Base-by-base conservation (phyloP, 768 basidiomycete genomes). In the Boletus sensibilis region DNA sequence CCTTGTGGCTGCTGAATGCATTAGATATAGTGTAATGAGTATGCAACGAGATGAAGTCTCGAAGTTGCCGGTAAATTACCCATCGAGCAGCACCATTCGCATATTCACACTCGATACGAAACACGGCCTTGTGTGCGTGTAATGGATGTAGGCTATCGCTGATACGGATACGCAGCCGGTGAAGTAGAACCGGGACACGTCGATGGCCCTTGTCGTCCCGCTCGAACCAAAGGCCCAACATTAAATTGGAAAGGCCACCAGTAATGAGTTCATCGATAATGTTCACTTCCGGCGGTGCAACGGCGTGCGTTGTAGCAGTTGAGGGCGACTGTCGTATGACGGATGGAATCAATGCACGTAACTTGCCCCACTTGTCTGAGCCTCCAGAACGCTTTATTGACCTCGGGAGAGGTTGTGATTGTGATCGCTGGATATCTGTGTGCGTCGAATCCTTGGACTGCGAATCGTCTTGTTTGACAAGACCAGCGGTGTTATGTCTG, bases 41-140 rank as follows among this genome's bases (percentile, higher is more conserved):
- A 70, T 98, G 95, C 23, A 99, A 73, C 25, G 88, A 88, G 44
- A 96, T 52, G 66, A 99, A 97, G 70, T 98, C 96, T 58, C 92
- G 86, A 52, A 97, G 79, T 73, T 95, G 88, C 50, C 96, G 87
- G 72, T 94, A 94, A n/a, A 93, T 81, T 29, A 97, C 95, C 96
- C 97, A 99, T 70, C 94, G 78, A 67, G 82, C 85, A 13, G 88
- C 87, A 21, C 93, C 93, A 61, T 96, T 94, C 0, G 93, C 96
- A 70, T 99, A 98, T 72, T 97, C 92, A 69, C 94, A 98, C 72
- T 95, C 93, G 62, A 95, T 93, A 16, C 92, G 84, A 69, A 95
- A 95, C 2, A 92, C 85, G 5, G 90, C 84, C 66, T 89, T 90
- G 43, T 83, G 75, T 21, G 83, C 80, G 59, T 92, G 84, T 60